Evolutionary conservation across 2,329 filamentous ascomycete genomes (phyloP).

Genomic region (Xylaria polymorpha): DNA sequence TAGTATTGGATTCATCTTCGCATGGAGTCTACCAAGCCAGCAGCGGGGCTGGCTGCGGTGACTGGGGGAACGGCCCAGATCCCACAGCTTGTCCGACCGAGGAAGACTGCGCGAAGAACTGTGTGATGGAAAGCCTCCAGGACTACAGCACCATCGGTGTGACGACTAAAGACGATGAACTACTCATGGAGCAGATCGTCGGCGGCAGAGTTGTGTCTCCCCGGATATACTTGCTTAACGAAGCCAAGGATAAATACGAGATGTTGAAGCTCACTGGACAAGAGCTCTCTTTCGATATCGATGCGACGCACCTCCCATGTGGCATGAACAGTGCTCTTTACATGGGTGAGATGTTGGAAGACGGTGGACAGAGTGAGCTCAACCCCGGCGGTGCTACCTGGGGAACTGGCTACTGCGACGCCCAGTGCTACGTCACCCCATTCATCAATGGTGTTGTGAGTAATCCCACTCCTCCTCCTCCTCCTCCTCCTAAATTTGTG

Average conservation of each 20-base stretch:
- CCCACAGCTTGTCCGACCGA: slow-evolving; percentile 60
- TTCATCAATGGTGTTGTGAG: slow-evolving; percentile 54
- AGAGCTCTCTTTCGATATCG: slow-evolving; percentile 73
- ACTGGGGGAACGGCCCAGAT: slow-evolving; percentile 52
- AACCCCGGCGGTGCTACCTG: slow-evolving; percentile 53
- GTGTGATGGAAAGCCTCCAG: slow-evolving; percentile 62
- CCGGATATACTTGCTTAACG: slow-evolving; percentile 69
- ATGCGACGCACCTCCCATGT: slow-evolving; percentile 70
- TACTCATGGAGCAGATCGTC: slow-evolving; percentile 56
- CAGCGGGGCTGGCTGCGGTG: slow-evolving; percentile 50
- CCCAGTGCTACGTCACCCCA: slow-evolving; percentile 53
- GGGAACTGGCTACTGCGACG: slow-evolving; percentile 55
- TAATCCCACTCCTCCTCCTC: slow-evolving; percentile 9
- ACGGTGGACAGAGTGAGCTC: slow-evolving; percentile 63
- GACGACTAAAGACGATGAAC: slow-evolving; percentile 45
- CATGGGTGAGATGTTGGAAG: slow-evolving; percentile 68
- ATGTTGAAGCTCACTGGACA: slow-evolving; percentile 68
- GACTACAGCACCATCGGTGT: slow-evolving; percentile 57
- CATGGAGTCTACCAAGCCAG: slow-evolving; percentile 58
- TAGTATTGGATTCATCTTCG: slow-evolving; percentile 61
- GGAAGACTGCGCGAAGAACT: slow-evolving; percentile 63
- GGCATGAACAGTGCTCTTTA: slow-evolving; percentile 73
- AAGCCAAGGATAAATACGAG: slow-evolving; percentile 66
- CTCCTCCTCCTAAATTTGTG: neutral
- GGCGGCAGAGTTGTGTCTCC: slow-evolving; percentile 52